Base-by-base conservation (phyloP, 1,284 basidiomycete genomes). In the Vanrija humicola region DNA sequence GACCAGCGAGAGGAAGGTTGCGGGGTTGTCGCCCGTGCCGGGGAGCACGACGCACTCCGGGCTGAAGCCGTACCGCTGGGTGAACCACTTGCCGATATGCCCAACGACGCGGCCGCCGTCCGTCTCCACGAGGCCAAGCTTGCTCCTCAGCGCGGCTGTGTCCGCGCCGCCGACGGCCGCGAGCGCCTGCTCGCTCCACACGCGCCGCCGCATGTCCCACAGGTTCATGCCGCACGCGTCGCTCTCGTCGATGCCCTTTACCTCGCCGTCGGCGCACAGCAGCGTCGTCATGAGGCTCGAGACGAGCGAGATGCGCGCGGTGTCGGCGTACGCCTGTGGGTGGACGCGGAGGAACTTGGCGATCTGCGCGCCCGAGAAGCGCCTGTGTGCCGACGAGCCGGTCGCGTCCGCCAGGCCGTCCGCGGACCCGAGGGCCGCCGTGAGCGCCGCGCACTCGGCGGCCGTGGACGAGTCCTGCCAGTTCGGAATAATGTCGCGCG, bases 211-310 rank as follows among this genome's bases (percentile, higher is more conserved):
- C 85, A 88, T 87, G 61, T 77, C 72, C 70, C 77, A 79, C 44
- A 94, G 77, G 71, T 93, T 94, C 90, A 92, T 94, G 0, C 91
- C 91, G 67, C 89, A 91, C 2, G 90, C 90, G 72, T 94, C 91
- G 29, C 63, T 66, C 65, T 76, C 75, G 51, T 77, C 76, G 46
- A 75, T 74, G 7, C 73, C 73, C 58, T 76, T 76, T 38, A 77
- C 66, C 50, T 75, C 74, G 28, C 76, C 74, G 21, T 79, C 79
- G 0, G 76, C 71, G 52, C 77, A 78, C 68, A 94, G 86, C 34
- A 95, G 75, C 1, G 90, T 92, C 6, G 89, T 84, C 60, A 93
- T 79, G 76, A 90, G 91, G 23, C 86, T 89, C 21, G 87, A 90
- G 5, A 94, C 86, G 42, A 95, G 81, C 8, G 87, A 87, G 56